Base-by-base conservation (phyloP, 2,329 filamentous ascomycete genomes). In the Reticulascus tulasneorum region DNA sequence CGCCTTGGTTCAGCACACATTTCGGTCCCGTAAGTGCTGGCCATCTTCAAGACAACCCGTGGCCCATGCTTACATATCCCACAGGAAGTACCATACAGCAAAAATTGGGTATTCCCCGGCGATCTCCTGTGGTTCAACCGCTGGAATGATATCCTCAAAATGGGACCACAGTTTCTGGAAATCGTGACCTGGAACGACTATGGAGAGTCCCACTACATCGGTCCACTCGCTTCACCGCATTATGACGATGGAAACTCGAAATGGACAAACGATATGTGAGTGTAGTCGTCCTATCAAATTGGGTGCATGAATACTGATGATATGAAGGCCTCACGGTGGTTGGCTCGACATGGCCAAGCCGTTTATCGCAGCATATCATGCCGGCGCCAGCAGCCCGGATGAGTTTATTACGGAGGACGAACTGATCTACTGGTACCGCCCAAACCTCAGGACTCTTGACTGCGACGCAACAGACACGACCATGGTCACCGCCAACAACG, bases 71-170 rank as follows among this genome's bases (percentile, higher is more conserved):
- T n/a, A n/a, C n/a, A n/a, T n/a, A n/a, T n/a, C n/a, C n/a, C n/a
- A n/a, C n/a, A n/a, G n/a, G n/a, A 64, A 34, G 60, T 68, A 15
- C 49, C 61, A 9, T 73, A 65, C 44, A 59, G 56, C 47, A 71
- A 78, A 60, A 73, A 74, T 47, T 76, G 70, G 66, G 62, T 81
- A 2, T 83, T 76, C 62, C 69, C 69, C 4, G 69, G 73, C 7
- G 77, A 80, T 41, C 60, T 70, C 26, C 57, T 82, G 7, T 79
- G 78, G 70, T 73, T 69, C 40, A 60, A 75, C 38, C 71, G 77
- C 19, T 81, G 77, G 77, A 60, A 70, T 16, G 45, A 61, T 36
- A 62, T 73, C 15, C 44, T 73, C 9, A 46, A 50, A 7, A 47
- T 70, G n/a, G 53, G 62, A 12, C 70, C 71, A 12, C 59, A 64